Percentiles rank a stretch among this genome's conserved stretches.
phyloP scores from a whole-genome alignment of 2,329 filamentous ascomycete species.

The Saccharata proteae region DNA sequence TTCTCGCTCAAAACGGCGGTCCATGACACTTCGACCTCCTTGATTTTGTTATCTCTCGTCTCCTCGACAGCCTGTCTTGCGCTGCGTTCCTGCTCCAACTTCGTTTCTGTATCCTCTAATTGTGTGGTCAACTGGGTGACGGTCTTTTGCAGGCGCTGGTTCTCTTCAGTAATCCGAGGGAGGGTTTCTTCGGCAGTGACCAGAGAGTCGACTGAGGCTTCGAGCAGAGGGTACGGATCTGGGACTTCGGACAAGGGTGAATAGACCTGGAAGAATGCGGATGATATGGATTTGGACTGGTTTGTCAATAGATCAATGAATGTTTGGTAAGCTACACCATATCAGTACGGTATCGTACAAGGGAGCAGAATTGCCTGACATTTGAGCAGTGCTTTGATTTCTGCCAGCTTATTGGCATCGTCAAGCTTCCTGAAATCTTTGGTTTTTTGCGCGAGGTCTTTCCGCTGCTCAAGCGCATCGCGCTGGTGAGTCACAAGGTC shows the following conservation, averaged over 20 bases:
- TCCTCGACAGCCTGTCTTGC: conserved; percentile 65
- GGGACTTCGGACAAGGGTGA: conserved; percentile 89
- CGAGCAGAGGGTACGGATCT: conserved; percentile 89
- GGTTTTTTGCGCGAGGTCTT: conserved; percentile 96
- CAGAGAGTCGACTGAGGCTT: conserved; percentile 90
- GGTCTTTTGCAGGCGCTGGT: conserved; percentile 70
- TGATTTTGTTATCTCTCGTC: conserved; percentile 64
- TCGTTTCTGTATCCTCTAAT: conserved; percentile 69
- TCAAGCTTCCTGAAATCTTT: conserved; percentile 96
- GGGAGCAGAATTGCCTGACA: conserved; percentile 36
- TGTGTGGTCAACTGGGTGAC: conserved; percentile 65
- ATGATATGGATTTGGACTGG: conserved; percentile 88
- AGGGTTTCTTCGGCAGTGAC: conserved; percentile 85
- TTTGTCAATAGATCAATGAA: conserved; percentile 96
- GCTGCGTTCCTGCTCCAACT: conserved; percentile 64
- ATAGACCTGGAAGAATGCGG: conserved; percentile 85
- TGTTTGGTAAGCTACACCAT: conserved; percentile 70
- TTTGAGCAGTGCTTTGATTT: conserved; percentile 84
- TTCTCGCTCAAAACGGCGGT: conserved; percentile 82
- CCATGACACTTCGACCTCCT: conserved; percentile 86
- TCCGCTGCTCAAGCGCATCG: conserved; percentile 89
- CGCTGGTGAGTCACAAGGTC: conserved; percentile 89
- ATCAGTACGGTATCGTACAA: conserved; percentile 11
- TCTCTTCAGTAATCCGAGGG: conserved; percentile 80
- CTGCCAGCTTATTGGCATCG: conserved; percentile 70